Base-by-base conservation (phyloP, 306 rosid genomes). In the Dryas alaskensis region DNA sequence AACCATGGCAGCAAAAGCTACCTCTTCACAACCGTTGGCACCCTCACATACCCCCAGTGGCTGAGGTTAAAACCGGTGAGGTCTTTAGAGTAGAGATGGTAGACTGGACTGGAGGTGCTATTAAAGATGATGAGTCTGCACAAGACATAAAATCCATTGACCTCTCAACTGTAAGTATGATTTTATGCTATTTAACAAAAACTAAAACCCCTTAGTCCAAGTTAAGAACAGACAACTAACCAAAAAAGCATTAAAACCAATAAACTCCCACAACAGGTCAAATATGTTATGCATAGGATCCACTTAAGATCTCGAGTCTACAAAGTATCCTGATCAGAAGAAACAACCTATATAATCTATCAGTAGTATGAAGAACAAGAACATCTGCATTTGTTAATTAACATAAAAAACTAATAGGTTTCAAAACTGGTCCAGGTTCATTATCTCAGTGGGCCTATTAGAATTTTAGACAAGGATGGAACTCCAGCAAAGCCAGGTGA, bases 21-120 rank as follows among this genome's bases (percentile, higher is more conserved):
- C 89, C 93, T 25, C 93, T 89, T 62, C 98, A 93, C 81, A 93
- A 93, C 86, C 86, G 93, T 63, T 93, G 97, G 98, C 97, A 93
- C 79, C 93, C 96, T 47, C 57, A 54, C 50, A 85, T 93, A 82
- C 93, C 90, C 19, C 81, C 85, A 1, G 84, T 84, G 65, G 85
- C 86, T 4, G 90, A 85, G 65, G 89, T 75, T 49, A 69, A 73
- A 25, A 67, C 82, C 3, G 85, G 79, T 65, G 81, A 89, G 77
- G 47, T 90, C 58, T 90, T 90, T 72, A 86, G 92, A 76, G 76
- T 90, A 74, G 95, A 90, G 78, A 90, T 88, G 95, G 83, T 89
- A 37, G 98, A 89, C 37, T 90, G 98, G 93, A 93, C 96, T 3
- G 96, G 88, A 42, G 92, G 97, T 68, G 78, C 83, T 70, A 73